phyloP scores from a whole-genome alignment of 225 moss, liverwort and hornwort species.

The Marchantia polymorpha region DNA sequence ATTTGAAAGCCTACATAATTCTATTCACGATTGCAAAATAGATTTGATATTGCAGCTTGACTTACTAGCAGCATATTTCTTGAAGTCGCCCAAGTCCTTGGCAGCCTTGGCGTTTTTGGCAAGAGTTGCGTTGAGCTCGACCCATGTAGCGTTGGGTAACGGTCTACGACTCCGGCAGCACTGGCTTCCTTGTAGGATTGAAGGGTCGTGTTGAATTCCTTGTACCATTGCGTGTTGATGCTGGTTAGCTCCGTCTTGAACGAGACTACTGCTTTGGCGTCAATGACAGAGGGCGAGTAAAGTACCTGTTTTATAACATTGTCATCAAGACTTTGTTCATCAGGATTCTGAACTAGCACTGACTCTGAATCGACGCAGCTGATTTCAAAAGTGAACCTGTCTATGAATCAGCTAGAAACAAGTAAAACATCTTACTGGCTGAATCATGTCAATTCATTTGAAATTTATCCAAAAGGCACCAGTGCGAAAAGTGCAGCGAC shows the following conservation, averaged over 20 bases:
- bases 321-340: background rate
- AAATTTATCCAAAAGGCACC: too few species aligned
- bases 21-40: too few species aligned
- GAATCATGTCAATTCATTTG: too few species aligned
- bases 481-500: conserved; percentile 33
- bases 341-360: background rate
- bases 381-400: background rate
- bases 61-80: too few species aligned
- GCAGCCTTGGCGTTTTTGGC: background rate
- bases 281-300: too few species aligned
- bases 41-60: too few species aligned
- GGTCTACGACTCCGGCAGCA: background rate
- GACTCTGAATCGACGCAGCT: background rate
- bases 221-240: too few species aligned
- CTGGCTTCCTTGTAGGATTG: too few species aligned
- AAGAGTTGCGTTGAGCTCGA: background rate
- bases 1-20: too few species aligned
- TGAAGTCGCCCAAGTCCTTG: too few species aligned
- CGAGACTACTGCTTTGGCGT: background rate
- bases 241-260: background rate
- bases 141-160: background rate
- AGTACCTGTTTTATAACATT: background rate
- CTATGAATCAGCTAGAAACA: background rate
- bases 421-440: too few species aligned
- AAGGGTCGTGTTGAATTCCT: too few species aligned